Evolutionary conservation across 2,329 filamentous ascomycete species (phyloP).

Genomic region (Geosmithia morbida): DNA sequence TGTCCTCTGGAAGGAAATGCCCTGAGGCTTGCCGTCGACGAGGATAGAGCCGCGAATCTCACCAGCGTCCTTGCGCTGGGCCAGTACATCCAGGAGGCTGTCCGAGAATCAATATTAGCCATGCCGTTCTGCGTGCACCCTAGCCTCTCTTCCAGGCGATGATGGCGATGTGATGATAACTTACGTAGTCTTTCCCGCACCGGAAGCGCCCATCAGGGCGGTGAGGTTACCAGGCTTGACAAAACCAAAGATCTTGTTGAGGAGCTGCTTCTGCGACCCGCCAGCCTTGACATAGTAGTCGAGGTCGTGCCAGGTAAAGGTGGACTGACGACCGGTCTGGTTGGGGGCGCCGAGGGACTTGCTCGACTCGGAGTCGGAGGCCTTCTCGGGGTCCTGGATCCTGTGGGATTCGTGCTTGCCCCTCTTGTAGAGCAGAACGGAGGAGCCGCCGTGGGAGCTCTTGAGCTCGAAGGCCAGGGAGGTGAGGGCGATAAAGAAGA

Average conservation of each 20-base stretch:
- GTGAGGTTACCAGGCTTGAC: conserved; percentile 70
- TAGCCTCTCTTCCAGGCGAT: no score
- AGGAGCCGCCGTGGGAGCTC: not conserved
- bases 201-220: conserved; percentile 66
- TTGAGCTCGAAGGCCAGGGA: conserved; percentile 46
- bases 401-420: conserved; percentile 13
- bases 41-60: conserved; percentile 27
- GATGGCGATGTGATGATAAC: no score
- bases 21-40: conserved; percentile 46
- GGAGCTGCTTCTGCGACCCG: conserved; percentile 35
- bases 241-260: conserved; percentile 57
- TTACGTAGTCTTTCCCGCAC: conserved; percentile 78
- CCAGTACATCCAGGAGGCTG: conserved; percentile 51
- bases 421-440: conserved; percentile 1
- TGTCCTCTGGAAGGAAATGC: conserved; percentile 46
- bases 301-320: conserved; percentile 58
- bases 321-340: conserved; percentile 36
- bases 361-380: not conserved
- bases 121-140: no score
- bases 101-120: no score
- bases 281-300: conserved; percentile 57
- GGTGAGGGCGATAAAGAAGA: conserved; percentile 57
- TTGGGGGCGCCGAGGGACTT: not conserved
- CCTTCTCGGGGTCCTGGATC: conserved; percentile 16
- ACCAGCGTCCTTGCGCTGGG: conserved; percentile 48